Base-by-base conservation (phyloP, 225 moss, liverwort and hornwort species). In the Anthoceros angustus region DNA sequence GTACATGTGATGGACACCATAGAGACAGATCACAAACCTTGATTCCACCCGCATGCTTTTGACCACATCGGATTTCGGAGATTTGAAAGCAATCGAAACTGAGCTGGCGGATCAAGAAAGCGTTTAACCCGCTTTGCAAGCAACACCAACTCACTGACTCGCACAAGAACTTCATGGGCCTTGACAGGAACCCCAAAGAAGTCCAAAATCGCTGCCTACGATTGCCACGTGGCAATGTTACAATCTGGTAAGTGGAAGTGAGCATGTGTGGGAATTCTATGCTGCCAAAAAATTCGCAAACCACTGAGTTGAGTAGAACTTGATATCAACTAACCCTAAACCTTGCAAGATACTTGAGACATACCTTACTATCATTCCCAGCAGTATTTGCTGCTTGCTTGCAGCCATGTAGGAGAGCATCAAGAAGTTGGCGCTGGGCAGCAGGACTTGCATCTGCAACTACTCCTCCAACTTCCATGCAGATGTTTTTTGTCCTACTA, bases 171-270 rank as follows among this genome's bases (percentile, higher is more conserved):
- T 42, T 98, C 98, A 70, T 98, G 98, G 46, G 98, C 92, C 73
- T 98, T 98, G 21, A 98, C 92, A 69, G 92, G 92, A 26, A 98
- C 89, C 40, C 98, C 92, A 74, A 87, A 92, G 78, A 98, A 98
- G 64, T 98, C 98, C 67, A 98, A 67, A 66, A 98, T 88, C 67
- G 98, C 91, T 65, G 89, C 86, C 98, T 98, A 92, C 66, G 85
- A 42, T 70, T 7, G 60, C 40, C 11, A 25, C 11, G 16, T 16
- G 32, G 38, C 16, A 14, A 55, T 7, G 23, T 15, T 18, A 46
- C 45, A 46, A 16, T 10, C 16, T 46, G 45, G 45, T 16, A 46
- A 46, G 16, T 16, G 16, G 12, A 46, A 46, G 10, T 46, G 45
- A 32, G 4, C 32, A 32, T 32, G 32, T 32, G 32, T 32, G 32